Conservation (phyloP, 306 rosid genomes). For the Trifolium subterraneum region DNA sequence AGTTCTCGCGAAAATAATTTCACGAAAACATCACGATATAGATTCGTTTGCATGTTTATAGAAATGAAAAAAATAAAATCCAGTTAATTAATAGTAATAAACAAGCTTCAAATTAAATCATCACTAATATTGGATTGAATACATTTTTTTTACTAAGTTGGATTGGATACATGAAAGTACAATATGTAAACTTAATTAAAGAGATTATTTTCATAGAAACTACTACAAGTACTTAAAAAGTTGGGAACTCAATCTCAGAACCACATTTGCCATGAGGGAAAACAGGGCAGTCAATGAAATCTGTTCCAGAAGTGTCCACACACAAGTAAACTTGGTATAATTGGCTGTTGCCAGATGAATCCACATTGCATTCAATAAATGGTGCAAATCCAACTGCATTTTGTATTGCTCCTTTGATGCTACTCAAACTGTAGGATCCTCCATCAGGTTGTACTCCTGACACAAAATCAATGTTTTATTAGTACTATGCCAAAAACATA, state of each 20-base stretch:
- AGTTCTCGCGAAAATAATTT: no score
- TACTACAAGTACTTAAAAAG: slow-evolving; percentile 44
- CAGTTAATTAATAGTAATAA: no score
- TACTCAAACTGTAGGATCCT: slow-evolving; percentile 47
- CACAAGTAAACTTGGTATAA: slow-evolving; percentile 65
- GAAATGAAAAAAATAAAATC: no score
- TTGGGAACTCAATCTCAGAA: slow-evolving; percentile 54
- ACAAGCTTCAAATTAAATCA: background rate
- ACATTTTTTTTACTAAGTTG: background rate
- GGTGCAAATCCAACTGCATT: slow-evolving; percentile 47
- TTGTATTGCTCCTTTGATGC: slow-evolving; percentile 50
- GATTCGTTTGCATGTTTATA: no score
- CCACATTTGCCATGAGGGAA: slow-evolving; percentile 48
- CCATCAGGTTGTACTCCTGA: slow-evolving; percentile 62
- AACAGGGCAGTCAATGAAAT: slow-evolving; percentile 57
- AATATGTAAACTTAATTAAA: background rate
- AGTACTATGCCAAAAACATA: background rate
- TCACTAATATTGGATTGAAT: background rate
- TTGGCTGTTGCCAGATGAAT: slow-evolving; percentile 48
- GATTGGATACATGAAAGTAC: slow-evolving; percentile 1
- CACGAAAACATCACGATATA: no score
- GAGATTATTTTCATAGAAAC: background rate
- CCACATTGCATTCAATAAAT: slow-evolving; percentile 58
- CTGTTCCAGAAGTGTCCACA: slow-evolving; percentile 49
- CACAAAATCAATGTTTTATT: slow-evolving; percentile 14